phyloP scores from a whole-genome alignment of 2,329 filamentous ascomycete species.

The Pseudonectria foliicola region DNA sequence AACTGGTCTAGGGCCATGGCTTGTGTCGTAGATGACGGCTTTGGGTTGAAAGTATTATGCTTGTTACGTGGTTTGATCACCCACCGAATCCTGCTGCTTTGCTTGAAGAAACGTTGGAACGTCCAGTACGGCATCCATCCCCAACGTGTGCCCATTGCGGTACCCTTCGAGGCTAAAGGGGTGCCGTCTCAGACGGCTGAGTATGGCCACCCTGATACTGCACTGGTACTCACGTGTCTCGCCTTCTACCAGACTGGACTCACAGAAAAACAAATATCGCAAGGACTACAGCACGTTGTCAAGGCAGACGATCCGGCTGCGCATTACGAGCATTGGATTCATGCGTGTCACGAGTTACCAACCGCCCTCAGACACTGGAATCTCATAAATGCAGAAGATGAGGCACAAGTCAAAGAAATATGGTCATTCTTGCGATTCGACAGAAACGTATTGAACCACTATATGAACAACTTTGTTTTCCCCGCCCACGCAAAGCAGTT shows the following conservation, averaged over 20 bases:
- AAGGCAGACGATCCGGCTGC: conserved; percentile 49
- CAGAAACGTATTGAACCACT: conserved; percentile 47
- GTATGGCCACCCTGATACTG: conserved; percentile 61
- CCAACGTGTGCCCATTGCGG: conserved; percentile 50
- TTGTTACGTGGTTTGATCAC: conserved; percentile 57
- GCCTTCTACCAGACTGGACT: conserved; percentile 60
- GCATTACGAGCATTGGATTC: conserved; percentile 47
- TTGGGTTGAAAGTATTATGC: conserved; percentile 29
- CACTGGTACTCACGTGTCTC: conserved; percentile 57
- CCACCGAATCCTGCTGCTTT: conserved; percentile 49
- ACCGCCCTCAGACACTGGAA: conserved; percentile 44
- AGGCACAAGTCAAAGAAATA: conserved; percentile 40
- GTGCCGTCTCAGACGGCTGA: conserved; percentile 55
- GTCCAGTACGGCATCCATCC: conserved; percentile 57
- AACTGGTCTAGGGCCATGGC: not conserved
- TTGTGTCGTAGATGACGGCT: conserved; percentile 30
- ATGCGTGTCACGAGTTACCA: conserved; percentile 34
- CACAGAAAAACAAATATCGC: conserved; percentile 37
- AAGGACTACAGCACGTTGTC: conserved; percentile 42
- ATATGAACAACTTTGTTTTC: conserved; percentile 57
- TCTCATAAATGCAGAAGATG: conserved; percentile 53
- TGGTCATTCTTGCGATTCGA: conserved; percentile 43
- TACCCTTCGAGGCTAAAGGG: conserved; percentile 62
- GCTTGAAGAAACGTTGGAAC: conserved; percentile 57
- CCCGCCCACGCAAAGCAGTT: conserved; percentile 60